Evolutionary conservation across 352 stramenopile genomes (phyloP).

Genomic region (Globisporangium recalcitrans): DNA sequence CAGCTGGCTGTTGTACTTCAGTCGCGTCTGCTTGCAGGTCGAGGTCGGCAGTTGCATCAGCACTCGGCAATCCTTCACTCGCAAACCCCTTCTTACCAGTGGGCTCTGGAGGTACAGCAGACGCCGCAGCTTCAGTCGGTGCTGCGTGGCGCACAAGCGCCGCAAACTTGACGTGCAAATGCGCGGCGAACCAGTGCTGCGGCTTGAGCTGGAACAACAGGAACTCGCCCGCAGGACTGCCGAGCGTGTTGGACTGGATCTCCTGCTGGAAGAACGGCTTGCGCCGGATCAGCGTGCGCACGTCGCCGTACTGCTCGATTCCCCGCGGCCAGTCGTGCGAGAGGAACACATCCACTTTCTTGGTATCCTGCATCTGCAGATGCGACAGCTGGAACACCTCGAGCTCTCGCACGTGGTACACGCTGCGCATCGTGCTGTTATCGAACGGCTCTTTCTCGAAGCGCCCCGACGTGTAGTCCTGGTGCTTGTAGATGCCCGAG

Average conservation of each 20-base stretch:
- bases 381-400: conserved; percentile 92
- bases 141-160: conserved; percentile 87
- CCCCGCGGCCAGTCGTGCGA: conserved; percentile 99
- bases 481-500: conserved; percentile 91
- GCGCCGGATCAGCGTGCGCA: conserved; percentile 76
- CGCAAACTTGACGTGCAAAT: conserved; percentile 98
- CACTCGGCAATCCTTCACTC: not conserved
- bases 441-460: conserved; percentile 78
- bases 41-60: not conserved
- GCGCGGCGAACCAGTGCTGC: conserved; percentile 96
- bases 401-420: conserved; percentile 95
- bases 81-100: too few species aligned
- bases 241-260: conserved; percentile 90
- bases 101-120: not conserved
- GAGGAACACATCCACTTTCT: conserved; percentile 89
- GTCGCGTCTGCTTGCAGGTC: not conserved
- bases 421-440: conserved; percentile 83
- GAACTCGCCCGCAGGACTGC: conserved; percentile 90
- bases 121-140: not conserved
- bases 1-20: not conserved
- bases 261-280: conserved; percentile 96
- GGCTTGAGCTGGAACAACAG: conserved; percentile 92
- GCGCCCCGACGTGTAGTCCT: conserved; percentile 64
- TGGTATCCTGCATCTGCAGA: conserved; percentile 39
- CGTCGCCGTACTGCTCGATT: conserved; percentile 94